A percentile compares a stretch with the other conserved stretches of the same genome.
Evolutionary conservation across 2,329 filamentous ascomycete genomes (phyloP).

Genomic region (Exophiala oligosperma): DNA sequence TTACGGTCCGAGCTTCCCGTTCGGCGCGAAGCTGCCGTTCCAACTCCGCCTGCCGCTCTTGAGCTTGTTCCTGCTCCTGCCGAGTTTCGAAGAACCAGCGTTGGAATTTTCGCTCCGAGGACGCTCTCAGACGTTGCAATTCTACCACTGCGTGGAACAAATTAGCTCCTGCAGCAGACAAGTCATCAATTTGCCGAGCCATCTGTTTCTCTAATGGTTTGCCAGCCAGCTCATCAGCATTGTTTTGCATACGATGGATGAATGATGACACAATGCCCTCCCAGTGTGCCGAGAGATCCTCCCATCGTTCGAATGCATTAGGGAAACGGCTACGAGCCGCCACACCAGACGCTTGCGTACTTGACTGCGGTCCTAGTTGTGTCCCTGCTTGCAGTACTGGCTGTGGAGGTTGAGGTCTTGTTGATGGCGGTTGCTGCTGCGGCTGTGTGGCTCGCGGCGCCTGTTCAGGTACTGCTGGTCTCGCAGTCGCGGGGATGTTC

Average conservation of each 20-base stretch:
- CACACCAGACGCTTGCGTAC: constrained; percentile 27
- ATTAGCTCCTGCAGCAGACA: constrained; percentile 96
- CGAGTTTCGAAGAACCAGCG: constrained; percentile 97
- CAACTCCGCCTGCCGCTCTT: constrained; percentile 80
- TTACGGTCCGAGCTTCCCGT: constrained; percentile 65
- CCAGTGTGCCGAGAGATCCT: constrained; percentile 95
- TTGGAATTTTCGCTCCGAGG: constrained; percentile 96
- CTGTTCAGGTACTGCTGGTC: constrained; percentile 13
- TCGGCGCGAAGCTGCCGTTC: constrained; percentile 74
- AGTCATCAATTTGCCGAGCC: constrained; percentile 88
- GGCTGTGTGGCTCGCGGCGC: constrained; percentile 18
- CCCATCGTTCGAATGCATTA: constrained; percentile 97
- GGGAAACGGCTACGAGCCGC: constrained; percentile 54
- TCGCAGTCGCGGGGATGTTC: constrained; percentile 24
- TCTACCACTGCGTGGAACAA: constrained; percentile 97
- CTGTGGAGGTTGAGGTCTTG: constrained; percentile 28
- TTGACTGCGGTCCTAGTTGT: constrained; percentile 36
- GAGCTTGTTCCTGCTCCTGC: constrained; percentile 78
- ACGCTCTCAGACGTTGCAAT: constrained; percentile 86
- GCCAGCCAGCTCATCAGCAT: constrained; percentile 77
- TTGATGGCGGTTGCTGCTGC: constrained; percentile 28
- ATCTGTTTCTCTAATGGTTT: constrained; percentile 85
- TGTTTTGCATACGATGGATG: constrained; percentile 90
- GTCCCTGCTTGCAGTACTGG: constrained; percentile 11
- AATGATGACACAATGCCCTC: constrained; percentile 96